phyloP scores from a whole-genome alignment of 257 asterid species.

The Forsythia viridissima region DNA sequence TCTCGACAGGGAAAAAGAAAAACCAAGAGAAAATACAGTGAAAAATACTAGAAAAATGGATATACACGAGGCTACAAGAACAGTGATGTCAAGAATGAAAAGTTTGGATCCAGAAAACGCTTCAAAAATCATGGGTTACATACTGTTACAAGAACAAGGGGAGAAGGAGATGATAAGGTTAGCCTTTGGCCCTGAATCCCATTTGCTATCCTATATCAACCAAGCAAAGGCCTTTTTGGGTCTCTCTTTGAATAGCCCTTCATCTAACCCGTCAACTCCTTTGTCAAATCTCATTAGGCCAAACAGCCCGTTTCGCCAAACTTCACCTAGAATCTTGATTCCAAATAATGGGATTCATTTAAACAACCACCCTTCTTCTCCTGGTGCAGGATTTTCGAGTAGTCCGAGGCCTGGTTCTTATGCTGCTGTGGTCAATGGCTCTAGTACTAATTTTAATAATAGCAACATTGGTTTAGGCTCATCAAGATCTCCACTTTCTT shows the following conservation, averaged over 20 bases:
- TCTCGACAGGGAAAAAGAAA: too few species aligned
- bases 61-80: conserved; percentile 64
- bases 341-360: conserved; percentile 35
- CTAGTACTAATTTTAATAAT: conserved; percentile 20
- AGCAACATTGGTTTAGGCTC: conserved; percentile 34
- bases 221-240: conserved; percentile 55
- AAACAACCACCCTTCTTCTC: conserved; percentile 40
- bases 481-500: conserved; percentile 42
- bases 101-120: conserved; percentile 78
- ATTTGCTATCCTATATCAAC: conserved; percentile 48
- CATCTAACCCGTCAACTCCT: conserved; percentile 45
- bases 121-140: conserved; percentile 70
- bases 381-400: conserved; percentile 30
- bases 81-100: conserved; percentile 75
- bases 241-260: conserved; percentile 34
- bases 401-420: conserved; percentile 37
- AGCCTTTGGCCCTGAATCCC: conserved; percentile 72
- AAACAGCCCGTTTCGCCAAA: conserved; percentile 36
- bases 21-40: too few species aligned
- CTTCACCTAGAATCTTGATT: conserved; percentile 35
- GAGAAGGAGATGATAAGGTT: conserved; percentile 31
- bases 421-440: conserved; percentile 16
- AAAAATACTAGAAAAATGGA: conserved; percentile 51
- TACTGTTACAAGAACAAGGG: background rate
- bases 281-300: conserved; percentile 30